Percentiles rank a stretch among this genome's conserved stretches.
phyloP scores from a whole-genome alignment of 768 basidiomycete species.

The Lyophyllum shimeji region DNA sequence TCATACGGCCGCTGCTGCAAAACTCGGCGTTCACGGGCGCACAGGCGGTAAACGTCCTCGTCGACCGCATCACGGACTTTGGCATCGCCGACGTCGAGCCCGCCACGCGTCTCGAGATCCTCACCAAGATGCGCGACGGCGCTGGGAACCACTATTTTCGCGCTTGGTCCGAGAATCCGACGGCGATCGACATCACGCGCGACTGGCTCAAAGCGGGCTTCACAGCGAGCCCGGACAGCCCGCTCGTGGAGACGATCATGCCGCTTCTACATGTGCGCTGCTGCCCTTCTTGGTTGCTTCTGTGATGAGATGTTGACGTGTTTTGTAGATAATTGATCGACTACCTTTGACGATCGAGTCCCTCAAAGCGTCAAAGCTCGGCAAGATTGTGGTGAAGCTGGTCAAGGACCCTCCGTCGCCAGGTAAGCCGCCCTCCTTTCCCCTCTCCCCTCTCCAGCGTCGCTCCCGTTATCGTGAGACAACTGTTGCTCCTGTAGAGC shows the following conservation, averaged over 20 bases:
- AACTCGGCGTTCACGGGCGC: slow-evolving; percentile 66
- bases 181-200: slow-evolving; percentile 74
- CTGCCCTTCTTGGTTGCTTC: not conserved
- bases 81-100: slow-evolving; percentile 66
- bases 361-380: slow-evolving; percentile 71
- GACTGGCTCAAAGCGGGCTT: slow-evolving; percentile 81
- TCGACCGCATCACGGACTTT: slow-evolving; percentile 55
- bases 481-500: slow-evolving; percentile 12
- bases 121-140: slow-evolving; percentile 79
- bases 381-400: slow-evolving; percentile 76
- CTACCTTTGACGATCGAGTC: slow-evolving; percentile 72
- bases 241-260: slow-evolving; percentile 77
- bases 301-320: not conserved
- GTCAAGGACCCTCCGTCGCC: slow-evolving; percentile 73
- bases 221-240: slow-evolving; percentile 50
- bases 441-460: slow-evolving; percentile 11
- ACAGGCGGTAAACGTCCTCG: slow-evolving; percentile 63
- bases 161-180: slow-evolving; percentile 77
- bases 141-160: slow-evolving; percentile 87
- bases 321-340: slow-evolving; percentile 74
- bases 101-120: slow-evolving; percentile 66
- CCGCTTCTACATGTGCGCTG: slow-evolving; percentile 80
- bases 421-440: slow-evolving; percentile 60
- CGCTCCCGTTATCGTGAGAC: slow-evolving; percentile 10
- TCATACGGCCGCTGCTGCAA: slow-evolving; percentile 57